These are phyloP conservation scores for Oryza australiensis DNA, from an alignment of 176 grass and related monocot genomes.

Conservation along the genomic window DNA sequence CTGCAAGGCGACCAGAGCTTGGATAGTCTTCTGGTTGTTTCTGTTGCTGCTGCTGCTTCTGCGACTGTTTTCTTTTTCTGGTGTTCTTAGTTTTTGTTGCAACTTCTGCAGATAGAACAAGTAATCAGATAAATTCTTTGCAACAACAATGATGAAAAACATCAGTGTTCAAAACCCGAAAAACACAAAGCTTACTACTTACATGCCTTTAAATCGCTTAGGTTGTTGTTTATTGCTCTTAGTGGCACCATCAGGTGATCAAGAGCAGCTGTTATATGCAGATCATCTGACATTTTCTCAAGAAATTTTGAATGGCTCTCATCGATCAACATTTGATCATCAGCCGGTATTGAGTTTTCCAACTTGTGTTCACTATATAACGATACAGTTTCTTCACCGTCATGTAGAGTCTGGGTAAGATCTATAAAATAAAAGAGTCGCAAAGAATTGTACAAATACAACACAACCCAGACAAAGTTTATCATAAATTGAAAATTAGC, in stretches of 20 bases:
- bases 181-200: background rate
- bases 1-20: conserved; percentile 50
- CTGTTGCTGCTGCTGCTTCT: conserved; percentile 35
- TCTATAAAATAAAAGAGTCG: conserved; percentile 15
- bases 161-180: background rate
- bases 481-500: background rate
- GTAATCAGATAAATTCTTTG: conserved; percentile 5
- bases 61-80: conserved; percentile 32
- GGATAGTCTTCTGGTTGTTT: conserved; percentile 30
- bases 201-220: conserved; percentile 63
- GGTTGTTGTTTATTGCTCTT: conserved; percentile 59
- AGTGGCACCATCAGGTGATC: conserved; percentile 65
- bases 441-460: background rate
- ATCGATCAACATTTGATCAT: conserved; percentile 36
- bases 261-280: conserved; percentile 54
- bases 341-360: conserved; percentile 37
- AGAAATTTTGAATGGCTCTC: conserved; percentile 41
- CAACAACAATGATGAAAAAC: background rate
- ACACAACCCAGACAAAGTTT: background rate
- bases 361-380: conserved; percentile 32
- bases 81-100: conserved; percentile 21
- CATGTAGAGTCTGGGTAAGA: conserved; percentile 39
- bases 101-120: conserved; percentile 9
- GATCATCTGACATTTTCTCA: conserved; percentile 54
- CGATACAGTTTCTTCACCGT: conserved; percentile 41